These are phyloP conservation scores for Lenwebbia sp. DNA, from an alignment of 345 rosid genomes.

Conservation along the genomic window DNA sequence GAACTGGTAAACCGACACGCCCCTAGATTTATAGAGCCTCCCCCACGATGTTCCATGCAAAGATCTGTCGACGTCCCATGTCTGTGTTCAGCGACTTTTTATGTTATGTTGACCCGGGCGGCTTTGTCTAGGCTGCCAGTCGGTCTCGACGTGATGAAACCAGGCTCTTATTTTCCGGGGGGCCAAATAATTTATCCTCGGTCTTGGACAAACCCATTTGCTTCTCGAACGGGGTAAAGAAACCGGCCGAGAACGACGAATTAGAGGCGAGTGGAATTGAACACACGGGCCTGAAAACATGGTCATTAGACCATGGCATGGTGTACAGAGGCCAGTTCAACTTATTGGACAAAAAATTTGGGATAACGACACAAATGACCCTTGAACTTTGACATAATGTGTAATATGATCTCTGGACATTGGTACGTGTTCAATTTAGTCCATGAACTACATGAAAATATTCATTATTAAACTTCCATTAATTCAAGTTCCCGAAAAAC, in stretches of 20 bases:
- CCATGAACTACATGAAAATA: no score
- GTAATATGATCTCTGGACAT: no score
- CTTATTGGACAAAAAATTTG: not conserved
- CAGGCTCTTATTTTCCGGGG: not conserved
- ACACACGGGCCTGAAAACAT: not conserved
- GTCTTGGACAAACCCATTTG: not conserved
- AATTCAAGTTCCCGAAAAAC: no score
- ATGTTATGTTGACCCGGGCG: not conserved
- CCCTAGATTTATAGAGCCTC: not conserved
- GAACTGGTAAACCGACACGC: not conserved
- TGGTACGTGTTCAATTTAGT: no score
- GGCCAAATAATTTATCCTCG: not conserved
- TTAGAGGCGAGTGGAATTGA: not conserved
- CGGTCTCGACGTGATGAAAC: not conserved
- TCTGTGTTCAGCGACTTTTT: not conserved
- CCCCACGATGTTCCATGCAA: not conserved
- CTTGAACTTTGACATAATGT: no score
- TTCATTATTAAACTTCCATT: no score
- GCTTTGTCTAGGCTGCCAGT: not conserved
- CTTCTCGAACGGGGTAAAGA: not conserved
- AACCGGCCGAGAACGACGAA: not conserved
- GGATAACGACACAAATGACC: no score
- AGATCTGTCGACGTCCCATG: not conserved
- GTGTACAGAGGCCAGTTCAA: not conserved
- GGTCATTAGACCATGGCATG: not conserved